Evolutionary conservation across 2,329 filamentous ascomycete genomes (phyloP), one percentile per base, ranked within the genome.

Genomic region (Epichloe amarillans): DNA sequence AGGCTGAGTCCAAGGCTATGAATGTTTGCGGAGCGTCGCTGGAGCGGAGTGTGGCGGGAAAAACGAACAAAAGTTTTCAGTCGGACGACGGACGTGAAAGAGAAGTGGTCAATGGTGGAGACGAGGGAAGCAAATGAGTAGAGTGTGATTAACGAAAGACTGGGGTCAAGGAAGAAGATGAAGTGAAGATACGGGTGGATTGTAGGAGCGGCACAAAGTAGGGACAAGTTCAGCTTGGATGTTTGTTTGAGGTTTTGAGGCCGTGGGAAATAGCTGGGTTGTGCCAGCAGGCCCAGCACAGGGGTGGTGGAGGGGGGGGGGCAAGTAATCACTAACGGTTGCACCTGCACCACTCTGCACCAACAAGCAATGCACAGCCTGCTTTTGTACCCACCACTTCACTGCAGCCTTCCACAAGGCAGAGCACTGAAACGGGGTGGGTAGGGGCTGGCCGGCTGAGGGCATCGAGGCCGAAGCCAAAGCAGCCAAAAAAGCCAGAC

Each of bases 131-230:
- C 5, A 11, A 7, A 38, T 17, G 7, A 19, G 12, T 21, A 21
- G 12, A 23, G 10, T 33, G 37, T n/a, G 46, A 21, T 43, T 50
- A 52, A 52, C 44, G 51, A 52, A 26, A 42, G 51, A 50, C 51
- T 52, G 43, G 5, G 33, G 41, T 52, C 45, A 21, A 50, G 11
- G 30, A 49, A 1, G 33, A 19, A 19, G 19, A 38, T 41, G 38
- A 15, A 43, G 35, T 42, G 38, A 36, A 40, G 42, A 44, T 42
- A 46, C 17, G 30, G 23, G 40, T 36, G 41, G 36, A 36, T 35
- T 41, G 33, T 19, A 35, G 39, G 33, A 19, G 41, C 35, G 7
- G 39, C 17, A 47, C n/a, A 17, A 19, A 10, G 21, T 3, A 14
- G 21, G 15, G 42, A 42, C 14, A 5, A 35, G 23, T 30, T 30